Evolutionary conservation across 306 rosid genomes (phyloP), one percentile per base, ranked within the genome.

Genomic region (Citrullus colocynthis): DNA sequence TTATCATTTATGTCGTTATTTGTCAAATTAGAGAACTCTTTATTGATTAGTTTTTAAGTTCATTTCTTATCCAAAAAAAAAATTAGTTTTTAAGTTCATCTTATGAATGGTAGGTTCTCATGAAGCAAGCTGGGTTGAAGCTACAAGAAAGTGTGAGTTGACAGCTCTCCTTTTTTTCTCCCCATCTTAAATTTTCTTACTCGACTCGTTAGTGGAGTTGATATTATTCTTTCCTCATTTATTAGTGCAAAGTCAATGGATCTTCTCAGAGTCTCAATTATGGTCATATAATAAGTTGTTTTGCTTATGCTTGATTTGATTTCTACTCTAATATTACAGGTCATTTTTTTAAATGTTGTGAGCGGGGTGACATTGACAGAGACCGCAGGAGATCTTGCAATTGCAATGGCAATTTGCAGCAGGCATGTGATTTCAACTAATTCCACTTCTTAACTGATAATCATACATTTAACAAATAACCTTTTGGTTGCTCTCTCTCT

Each of bases 401-500:
- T 95, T 80, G 98, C 98, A 5, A 93, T 88, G 75, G 97, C 98
- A 81, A 92, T 95, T 76, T 95, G 98, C 87, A 95, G 98, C 98
- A 95, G 98, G 98, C 85, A 81, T 71, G 82, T 57, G 34, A 72
- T 72, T 15, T 57, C 37, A 44, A 24, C 59, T 71, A 28, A 6
- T 48, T 28, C 10, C 71, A 63, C 41, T 24, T 71, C 41, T 24
- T 48, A 30, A 30, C 41, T 28, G 58, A 48, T 71, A 24, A 71
- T 48, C 58, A 42, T 21, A 42, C 55, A 9, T 48, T 71, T 48
- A 7, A 20, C 16, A 20, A 69, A 42, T 42, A 44, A 69, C 16
- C 18, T 78, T 81, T 78, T 28, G 61, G 30, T 57, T 59, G 32
- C 63, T 58, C 34, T 21, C 63, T 21, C 5, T 62, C 9, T 60